Evolutionary conservation across 2,329 filamentous ascomycete genomes (phyloP).

Genomic region (Penicillium paneum): DNA sequence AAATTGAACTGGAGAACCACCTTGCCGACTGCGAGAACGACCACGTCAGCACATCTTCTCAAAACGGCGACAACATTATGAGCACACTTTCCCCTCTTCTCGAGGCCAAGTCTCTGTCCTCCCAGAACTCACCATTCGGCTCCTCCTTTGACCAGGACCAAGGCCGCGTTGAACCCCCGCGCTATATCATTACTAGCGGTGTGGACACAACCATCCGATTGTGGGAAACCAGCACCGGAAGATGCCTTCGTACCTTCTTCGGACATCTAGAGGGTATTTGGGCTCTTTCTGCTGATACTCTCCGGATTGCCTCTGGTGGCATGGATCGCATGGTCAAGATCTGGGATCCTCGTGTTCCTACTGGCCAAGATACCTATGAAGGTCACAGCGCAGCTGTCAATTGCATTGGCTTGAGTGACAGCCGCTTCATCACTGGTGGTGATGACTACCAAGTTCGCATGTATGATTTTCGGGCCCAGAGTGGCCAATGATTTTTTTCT

Average conservation of each 20-base stretch:
- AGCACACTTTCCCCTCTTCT: constrained; percentile 26
- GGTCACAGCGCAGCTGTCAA: constrained; percentile 89
- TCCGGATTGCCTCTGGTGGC: constrained; percentile 82
- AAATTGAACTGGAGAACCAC: constrained; percentile 83
- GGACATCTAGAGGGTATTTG: constrained; percentile 95
- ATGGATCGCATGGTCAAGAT: constrained; percentile 95
- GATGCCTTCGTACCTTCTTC: constrained; percentile 88
- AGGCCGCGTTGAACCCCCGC: constrained; percentile 69
- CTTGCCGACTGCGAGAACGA: constrained; percentile 57
- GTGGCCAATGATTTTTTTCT: neutral
- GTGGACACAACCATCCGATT: constrained; percentile 88
- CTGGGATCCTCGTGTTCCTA: constrained; percentile 89
- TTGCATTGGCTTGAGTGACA: constrained; percentile 87
- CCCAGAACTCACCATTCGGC: constrained; percentile 57
- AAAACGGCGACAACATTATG: constrained; percentile 27
- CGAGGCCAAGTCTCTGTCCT: constrained; percentile 21
- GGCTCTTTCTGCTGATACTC: constrained; percentile 82
- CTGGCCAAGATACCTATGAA: constrained; percentile 87
- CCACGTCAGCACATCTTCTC: constrained; percentile 41
- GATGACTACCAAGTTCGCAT: constrained; percentile 90
- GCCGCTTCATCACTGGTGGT: constrained; percentile 82
- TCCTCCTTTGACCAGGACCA: constrained; percentile 59
- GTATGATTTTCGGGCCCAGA: constrained; percentile 63
- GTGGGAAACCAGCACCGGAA: constrained; percentile 81
- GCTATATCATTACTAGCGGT: constrained; percentile 89